Evolutionary conservation across 169 alveolate species (phyloP), one percentile per base, ranked within the genome.

Genomic region (Cyclospora cayetanensis): DNA sequence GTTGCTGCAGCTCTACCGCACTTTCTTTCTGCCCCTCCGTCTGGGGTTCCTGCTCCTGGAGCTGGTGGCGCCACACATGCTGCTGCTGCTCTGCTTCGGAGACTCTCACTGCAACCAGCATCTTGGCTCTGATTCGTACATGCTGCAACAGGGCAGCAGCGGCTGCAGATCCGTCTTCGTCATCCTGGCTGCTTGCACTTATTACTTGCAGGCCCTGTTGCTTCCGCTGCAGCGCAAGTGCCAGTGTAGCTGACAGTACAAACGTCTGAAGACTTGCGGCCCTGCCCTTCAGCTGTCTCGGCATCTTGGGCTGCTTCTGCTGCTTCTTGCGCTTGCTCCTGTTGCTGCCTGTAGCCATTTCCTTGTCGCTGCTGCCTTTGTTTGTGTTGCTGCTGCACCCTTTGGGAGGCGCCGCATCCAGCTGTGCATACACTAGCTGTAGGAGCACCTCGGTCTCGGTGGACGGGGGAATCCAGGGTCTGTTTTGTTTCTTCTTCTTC

Each of bases 231-330:
- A 60, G 72, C 72, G 31, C n/a, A 12, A 60, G 31, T 5, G 9
- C 55, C 79, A 83, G 25, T 34, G 76, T 83, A 3, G 76, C 79
- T 1, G 65, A 37, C n/a, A 83, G 52, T 20, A 60, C 90, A 60
- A 60, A n/a, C 12, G 76, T 65, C 79, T 83, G 79, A 76, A 83
- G 52, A 22, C 22, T n/a, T 12, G 66, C 84, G 9, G 29, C 55
- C 55, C 25, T 37, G 9, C 29, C 84, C 34, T 15, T 7, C 7
- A 46, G 55, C 55, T 46, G 55, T 15, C 15, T 7, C 55, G 55
- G 55, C 55, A 15, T 15, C 22, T n/a, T 3, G 12, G 5, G 41
- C 60, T 35, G 63, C 46, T 80, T 4, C 35, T 20, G 42, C 72
- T 29, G 72, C 76, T 31, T 20, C 34, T 39, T 15, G 46, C n/a